Percentiles rank a stretch among this genome's conserved stretches.
phyloP scores from a whole-genome alignment of 2,329 filamentous ascomycete genomes.

The Aspergillus udagawae region DNA sequence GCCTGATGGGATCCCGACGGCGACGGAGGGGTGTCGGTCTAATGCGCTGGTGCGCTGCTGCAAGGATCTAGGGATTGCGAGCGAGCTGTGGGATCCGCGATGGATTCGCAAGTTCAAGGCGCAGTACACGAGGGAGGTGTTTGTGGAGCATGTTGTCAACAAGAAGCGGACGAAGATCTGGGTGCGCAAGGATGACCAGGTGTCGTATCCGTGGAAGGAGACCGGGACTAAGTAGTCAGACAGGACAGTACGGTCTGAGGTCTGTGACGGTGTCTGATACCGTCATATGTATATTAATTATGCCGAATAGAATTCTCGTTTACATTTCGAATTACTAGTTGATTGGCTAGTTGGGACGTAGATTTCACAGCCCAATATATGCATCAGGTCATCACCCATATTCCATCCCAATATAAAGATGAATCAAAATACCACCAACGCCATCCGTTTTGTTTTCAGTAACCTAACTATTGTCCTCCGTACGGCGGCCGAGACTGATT shows the following conservation, averaged over 20 bases:
- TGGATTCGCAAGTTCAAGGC: conserved; percentile 82
- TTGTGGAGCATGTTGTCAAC: conserved; percentile 80
- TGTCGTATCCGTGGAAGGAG: conserved; percentile 62
- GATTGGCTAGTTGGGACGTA: not conserved
- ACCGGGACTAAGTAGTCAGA: conserved; percentile 20
- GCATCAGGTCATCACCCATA: not conserved
- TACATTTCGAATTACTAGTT: too few species aligned
- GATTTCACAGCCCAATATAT: not conserved
- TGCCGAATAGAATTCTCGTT: not conserved
- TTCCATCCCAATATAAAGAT: not conserved
- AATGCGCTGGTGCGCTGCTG: conserved; percentile 98
- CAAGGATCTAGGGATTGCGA: conserved; percentile 93
- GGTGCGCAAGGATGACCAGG: conserved; percentile 75
- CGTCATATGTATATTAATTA: not conserved
- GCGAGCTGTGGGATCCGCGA: conserved; percentile 92
- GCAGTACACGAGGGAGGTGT: conserved; percentile 70
- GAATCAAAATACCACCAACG: not conserved
- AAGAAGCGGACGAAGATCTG: conserved; percentile 91
- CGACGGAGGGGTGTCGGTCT: conserved; percentile 94
- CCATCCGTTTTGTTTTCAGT: not conserved
- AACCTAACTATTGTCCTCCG: not conserved
- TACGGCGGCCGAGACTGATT: not conserved
- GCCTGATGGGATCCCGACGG: conserved; percentile 84
- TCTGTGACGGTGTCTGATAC: not conserved
- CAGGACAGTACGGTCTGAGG: too few species aligned